Percentiles rank a stretch among this genome's conserved stretches.
Conservation (phyloP, 805 yeast species). For the Pichia heedii region DNA sequence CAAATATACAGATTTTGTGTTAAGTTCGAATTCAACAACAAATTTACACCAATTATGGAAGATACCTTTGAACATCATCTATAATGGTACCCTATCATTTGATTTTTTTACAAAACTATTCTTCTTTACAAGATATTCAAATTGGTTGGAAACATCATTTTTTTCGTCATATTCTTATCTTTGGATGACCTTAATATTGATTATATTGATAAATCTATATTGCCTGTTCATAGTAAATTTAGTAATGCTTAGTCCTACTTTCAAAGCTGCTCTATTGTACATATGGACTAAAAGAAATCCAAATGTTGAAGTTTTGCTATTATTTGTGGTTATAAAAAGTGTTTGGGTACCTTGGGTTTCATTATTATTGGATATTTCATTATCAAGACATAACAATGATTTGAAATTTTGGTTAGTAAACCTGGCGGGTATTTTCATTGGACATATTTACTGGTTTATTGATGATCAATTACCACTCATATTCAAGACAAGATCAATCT, state of each 20-base stretch:
- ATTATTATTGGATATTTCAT: slow-evolving; percentile 15
- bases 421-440: slow-evolving; percentile 32
- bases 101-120: slow-evolving; percentile 28
- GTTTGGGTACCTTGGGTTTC: slow-evolving; percentile 36
- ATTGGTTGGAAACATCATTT: slow-evolving; percentile 31
- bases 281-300: slow-evolving; percentile 41
- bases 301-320: slow-evolving; percentile 28
- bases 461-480: slow-evolving; percentile 35
- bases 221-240: slow-evolving; percentile 22
- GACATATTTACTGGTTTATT: slow-evolving; percentile 33
- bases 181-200: slow-evolving; percentile 30
- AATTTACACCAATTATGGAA: slow-evolving; percentile 25
- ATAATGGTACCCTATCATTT: slow-evolving; percentile 32
- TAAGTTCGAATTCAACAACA: neutral
- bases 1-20: slow-evolving; percentile 18
- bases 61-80: slow-evolving; percentile 30
- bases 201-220: slow-evolving; percentile 25
- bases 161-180: slow-evolving; percentile 28
- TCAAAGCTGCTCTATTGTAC: slow-evolving; percentile 32
- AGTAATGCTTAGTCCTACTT: slow-evolving; percentile 30
- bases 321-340: slow-evolving; percentile 35
- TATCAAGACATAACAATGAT: slow-evolving; percentile 1
- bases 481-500: slow-evolving; percentile 24
- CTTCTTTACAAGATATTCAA: slow-evolving; percentile 30
- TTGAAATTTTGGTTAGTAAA: slow-evolving; percentile 12